A percentile compares a stretch with the other conserved stretches of the same genome.
These are phyloP conservation scores for Selenicereus undatus DNA, from an alignment of 148 eudicot genomes.

Conservation along the genomic window DNA sequence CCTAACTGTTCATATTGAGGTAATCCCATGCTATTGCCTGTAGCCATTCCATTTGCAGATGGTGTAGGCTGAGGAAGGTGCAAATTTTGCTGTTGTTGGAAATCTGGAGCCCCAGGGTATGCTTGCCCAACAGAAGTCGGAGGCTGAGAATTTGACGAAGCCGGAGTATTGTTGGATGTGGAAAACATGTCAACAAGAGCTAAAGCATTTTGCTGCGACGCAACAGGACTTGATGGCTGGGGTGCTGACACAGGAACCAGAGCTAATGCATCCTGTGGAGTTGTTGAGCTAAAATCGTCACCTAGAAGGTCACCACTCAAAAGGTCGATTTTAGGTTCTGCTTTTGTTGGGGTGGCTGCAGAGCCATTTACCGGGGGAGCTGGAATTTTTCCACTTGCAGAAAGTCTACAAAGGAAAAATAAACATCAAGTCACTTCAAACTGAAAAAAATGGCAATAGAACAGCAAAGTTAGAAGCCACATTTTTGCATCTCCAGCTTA, in stretches of 20 bases:
- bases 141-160: slow-evolving; percentile 33
- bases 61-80: slow-evolving; percentile 46
- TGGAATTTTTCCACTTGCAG: slow-evolving; percentile 44
- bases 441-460: neutral
- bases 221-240: slow-evolving; percentile 56
- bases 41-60: slow-evolving; percentile 51
- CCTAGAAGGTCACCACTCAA: slow-evolving; percentile 68
- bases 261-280: slow-evolving; percentile 57
- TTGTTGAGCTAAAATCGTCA: slow-evolving; percentile 57
- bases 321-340: slow-evolving; percentile 63
- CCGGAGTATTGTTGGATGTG: slow-evolving; percentile 32
- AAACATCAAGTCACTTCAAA: neutral
- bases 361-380: slow-evolving; percentile 54
- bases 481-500: neutral
- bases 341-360: slow-evolving; percentile 43
- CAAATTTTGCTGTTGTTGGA: slow-evolving; percentile 63
- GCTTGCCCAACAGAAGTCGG: slow-evolving; percentile 42
- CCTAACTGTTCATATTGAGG: slow-evolving; percentile 57
- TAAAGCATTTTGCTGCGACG: slow-evolving; percentile 70
- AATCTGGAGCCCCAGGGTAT: slow-evolving; percentile 45
- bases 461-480: neutral
- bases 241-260: slow-evolving; percentile 79
- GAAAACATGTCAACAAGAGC: slow-evolving; percentile 88
- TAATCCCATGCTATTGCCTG: slow-evolving; percentile 31
- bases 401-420: slow-evolving; percentile 43